Conservation (phyloP, 2,329 filamentous ascomycete species). For the Juglanconis sp. region DNA sequence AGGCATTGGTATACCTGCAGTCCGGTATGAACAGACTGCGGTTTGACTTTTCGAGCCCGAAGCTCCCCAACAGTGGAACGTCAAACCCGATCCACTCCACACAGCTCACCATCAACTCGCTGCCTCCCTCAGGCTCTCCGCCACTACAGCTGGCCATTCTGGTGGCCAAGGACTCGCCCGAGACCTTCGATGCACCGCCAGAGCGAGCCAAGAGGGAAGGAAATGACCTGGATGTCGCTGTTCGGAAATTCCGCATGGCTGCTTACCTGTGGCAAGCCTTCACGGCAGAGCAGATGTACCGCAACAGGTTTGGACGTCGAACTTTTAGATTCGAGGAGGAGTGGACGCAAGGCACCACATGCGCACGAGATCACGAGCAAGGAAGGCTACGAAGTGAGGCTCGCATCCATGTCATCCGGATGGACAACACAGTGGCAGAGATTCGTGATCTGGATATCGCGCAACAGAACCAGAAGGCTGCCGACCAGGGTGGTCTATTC, state of each 20-base stretch:
- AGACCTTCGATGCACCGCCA: conserved; percentile 78
- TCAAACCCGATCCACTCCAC: conserved; percentile 72
- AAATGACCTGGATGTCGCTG: conserved; percentile 74
- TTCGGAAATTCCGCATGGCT: conserved; percentile 90
- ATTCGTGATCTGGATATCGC: conserved; percentile 74
- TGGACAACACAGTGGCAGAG: conserved; percentile 80
- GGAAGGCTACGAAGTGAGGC: conserved; percentile 85
- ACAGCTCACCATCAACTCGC: conserved; percentile 80
- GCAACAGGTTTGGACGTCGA: conserved; percentile 80
- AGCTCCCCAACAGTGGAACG: conserved; percentile 66
- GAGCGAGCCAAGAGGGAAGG: conserved; percentile 74
- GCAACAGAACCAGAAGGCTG: conserved; percentile 70
- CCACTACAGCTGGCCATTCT: conserved; percentile 88
- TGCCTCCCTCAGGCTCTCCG: conserved; percentile 73
- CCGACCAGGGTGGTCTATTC: conserved; percentile 71
- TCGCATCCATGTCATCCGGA: conserved; percentile 80
- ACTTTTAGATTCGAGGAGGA: conserved; percentile 92
- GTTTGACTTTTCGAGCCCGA: conserved; percentile 83
- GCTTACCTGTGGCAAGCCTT: conserved; percentile 97
- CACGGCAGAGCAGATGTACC: conserved; percentile 93
- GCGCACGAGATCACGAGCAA: conserved; percentile 66
- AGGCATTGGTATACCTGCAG: conserved; percentile 83
- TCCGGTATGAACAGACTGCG: conserved; percentile 86
- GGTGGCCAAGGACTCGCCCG: conserved; percentile 81
- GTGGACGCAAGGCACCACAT: conserved; percentile 82